Conservation (phyloP, 164 flowering plant genomes). For the Vitis labrusca region DNA sequence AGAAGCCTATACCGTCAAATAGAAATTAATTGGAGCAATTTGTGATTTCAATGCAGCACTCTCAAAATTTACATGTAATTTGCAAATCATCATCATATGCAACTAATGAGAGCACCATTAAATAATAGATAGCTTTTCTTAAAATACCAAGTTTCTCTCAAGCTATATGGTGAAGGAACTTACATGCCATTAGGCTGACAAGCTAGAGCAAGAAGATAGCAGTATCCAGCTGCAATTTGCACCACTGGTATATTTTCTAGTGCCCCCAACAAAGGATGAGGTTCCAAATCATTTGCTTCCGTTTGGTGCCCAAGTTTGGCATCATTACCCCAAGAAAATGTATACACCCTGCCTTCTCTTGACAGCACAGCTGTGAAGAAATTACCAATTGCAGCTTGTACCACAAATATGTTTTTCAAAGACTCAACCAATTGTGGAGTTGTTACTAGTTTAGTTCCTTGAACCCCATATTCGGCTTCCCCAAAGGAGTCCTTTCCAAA, state of each 20-base stretch:
- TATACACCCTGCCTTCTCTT: slow-evolving; percentile 92
- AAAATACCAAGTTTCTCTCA: neutral
- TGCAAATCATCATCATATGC: neutral
- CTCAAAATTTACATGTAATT: neutral
- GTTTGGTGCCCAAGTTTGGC: slow-evolving; percentile 86
- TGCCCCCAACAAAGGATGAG: slow-evolving; percentile 76
- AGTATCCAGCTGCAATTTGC: slow-evolving; percentile 97
- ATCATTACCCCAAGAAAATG: slow-evolving; percentile 96
- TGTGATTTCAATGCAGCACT: neutral
- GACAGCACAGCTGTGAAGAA: slow-evolving; percentile 95
- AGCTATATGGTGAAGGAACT: slow-evolving; percentile 24
- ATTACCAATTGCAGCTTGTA: slow-evolving; percentile 95
- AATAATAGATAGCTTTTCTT: too few relatives aligned
- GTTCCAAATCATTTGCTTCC: slow-evolving; percentile 74
- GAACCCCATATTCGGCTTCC: slow-evolving; percentile 70
- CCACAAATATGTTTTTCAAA: slow-evolving; percentile 78
- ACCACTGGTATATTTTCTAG: slow-evolving; percentile 89
- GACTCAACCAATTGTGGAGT: slow-evolving; percentile 82
- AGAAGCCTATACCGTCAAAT: neutral
- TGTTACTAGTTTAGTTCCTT: slow-evolving; percentile 60
- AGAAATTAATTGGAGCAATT: neutral
- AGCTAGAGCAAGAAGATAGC: slow-evolving; percentile 93
- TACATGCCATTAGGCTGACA: slow-evolving; percentile 91
- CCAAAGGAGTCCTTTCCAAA: slow-evolving; percentile 95
- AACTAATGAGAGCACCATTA: neutral